phyloP scores from a whole-genome alignment of 371 early-diverging fungal genomes.

The Mortierella sp. region DNA sequence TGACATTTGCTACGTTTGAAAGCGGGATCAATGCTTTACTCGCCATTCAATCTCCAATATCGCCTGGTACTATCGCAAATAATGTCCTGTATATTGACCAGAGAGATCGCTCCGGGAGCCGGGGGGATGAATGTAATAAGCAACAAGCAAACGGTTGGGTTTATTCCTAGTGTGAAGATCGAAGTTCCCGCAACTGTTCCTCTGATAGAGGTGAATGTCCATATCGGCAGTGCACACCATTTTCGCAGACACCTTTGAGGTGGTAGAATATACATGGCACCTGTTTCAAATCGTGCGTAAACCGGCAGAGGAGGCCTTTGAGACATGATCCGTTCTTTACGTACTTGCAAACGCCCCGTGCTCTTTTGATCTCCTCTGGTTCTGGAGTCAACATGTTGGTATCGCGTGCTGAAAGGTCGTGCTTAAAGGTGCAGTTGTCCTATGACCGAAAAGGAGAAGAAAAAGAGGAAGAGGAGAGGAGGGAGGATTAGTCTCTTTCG shows the following conservation, averaged over 20 bases:
- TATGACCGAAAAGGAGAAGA: neutral
- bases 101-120: too few species aligned
- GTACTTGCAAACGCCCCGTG: conserved; percentile 29
- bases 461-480: neutral
- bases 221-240: conserved; percentile 20
- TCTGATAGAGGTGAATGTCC: conserved; percentile 21
- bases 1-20: too few species aligned
- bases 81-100: too few species aligned
- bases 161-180: too few species aligned
- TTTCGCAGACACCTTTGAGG: conserved; percentile 13
- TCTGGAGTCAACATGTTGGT: neutral
- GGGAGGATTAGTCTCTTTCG: neutral
- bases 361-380: conserved; percentile 10
- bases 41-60: too few species aligned
- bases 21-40: too few species aligned
- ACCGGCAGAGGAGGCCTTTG: conserved; percentile 26
- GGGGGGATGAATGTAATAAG: too few species aligned
- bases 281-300: conserved; percentile 23
- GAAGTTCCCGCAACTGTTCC: conserved; percentile 9
- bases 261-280: conserved; percentile 26
- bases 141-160: too few species aligned
- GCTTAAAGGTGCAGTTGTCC: conserved; percentile 35
- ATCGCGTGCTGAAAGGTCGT: conserved; percentile 23
- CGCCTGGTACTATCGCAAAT: too few species aligned
- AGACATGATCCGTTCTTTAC: conserved; percentile 23